Conservation (phyloP, 2,329 filamentous ascomycete species). For the Colletotrichum shisoi region DNA sequence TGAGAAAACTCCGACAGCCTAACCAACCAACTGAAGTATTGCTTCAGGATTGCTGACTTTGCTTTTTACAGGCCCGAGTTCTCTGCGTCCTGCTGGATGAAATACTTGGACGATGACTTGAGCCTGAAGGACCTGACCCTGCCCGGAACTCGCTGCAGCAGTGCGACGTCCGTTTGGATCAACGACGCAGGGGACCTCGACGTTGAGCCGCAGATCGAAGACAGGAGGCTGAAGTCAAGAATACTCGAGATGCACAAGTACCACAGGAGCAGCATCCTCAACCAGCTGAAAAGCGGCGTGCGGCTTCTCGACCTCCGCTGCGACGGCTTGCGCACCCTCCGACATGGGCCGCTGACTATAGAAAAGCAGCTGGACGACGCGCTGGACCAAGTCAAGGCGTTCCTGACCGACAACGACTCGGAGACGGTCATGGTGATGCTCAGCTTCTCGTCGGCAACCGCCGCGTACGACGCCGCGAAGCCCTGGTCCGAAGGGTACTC, state of each 20-base stretch:
- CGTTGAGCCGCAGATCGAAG: neutral
- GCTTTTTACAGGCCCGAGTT: neutral
- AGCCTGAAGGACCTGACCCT: conserved; percentile 14
- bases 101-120: neutral
- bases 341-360: conserved; percentile 3
- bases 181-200: neutral
- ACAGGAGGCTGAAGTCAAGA: neutral
- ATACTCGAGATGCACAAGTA: conserved; percentile 14
- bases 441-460: conserved; percentile 16
- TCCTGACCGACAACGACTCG: neutral
- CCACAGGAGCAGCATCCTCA: conserved; percentile 4
- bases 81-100: conserved; percentile 20
- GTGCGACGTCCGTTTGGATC: conserved; percentile 9
- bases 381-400: neutral
- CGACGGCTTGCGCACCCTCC: neutral
- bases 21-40: no score
- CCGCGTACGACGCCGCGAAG: neutral
- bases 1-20: neutral
- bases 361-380: conserved; percentile 1
- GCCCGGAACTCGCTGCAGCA: conserved; percentile 19
- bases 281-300: conserved; percentile 12
- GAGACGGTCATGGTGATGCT: conserved; percentile 14
- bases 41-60: neutral
- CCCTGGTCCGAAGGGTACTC: conserved; percentile 13
- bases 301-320: conserved; percentile 18